Evolutionary conservation across 306 rosid genomes (phyloP).

Genomic region (Gillenia trifoliata): DNA sequence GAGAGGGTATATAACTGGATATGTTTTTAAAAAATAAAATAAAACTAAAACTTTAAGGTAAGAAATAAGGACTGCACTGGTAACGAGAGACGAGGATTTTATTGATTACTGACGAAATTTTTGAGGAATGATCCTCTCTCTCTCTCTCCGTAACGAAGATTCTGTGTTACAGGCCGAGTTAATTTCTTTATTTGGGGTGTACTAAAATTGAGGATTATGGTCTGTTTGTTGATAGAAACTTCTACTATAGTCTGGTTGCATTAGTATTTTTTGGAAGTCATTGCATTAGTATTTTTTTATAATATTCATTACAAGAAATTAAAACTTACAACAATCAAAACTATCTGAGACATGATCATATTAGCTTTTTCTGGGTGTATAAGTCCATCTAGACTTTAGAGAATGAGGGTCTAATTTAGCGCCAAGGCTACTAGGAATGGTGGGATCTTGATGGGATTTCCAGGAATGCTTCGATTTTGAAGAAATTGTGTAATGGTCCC

Average conservation of each 20-base stretch:
- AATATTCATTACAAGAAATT: too few species aligned
- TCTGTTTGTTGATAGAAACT: too few species aligned
- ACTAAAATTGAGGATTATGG: not conserved
- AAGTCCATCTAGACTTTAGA: too few species aligned
- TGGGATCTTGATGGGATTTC: not conserved
- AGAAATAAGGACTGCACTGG: not conserved
- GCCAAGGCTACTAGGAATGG: constrained; percentile 1
- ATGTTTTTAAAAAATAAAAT: not conserved
- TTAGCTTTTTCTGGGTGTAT: too few species aligned
- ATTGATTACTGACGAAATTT: not conserved
- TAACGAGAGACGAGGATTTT: too few species aligned
- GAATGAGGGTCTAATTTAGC: not conserved
- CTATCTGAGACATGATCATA: too few species aligned
- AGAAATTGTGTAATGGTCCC: too few species aligned
- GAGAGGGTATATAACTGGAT: not conserved
- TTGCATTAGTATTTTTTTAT: too few species aligned
- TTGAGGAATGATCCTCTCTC: not conserved
- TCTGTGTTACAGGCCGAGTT: not conserved
- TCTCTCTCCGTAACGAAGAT: not conserved
- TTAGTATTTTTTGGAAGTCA: too few species aligned
- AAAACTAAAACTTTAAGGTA: not conserved
- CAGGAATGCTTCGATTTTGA: not conserved
- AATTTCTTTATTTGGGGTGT: not conserved
- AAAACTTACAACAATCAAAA: too few species aligned
- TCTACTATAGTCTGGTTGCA: too few species aligned